Percentiles rank a stretch among this genome's conserved stretches.
Evolutionary conservation across 345 rosid species (phyloP).

Genomic region (Citrus reticulata): DNA sequence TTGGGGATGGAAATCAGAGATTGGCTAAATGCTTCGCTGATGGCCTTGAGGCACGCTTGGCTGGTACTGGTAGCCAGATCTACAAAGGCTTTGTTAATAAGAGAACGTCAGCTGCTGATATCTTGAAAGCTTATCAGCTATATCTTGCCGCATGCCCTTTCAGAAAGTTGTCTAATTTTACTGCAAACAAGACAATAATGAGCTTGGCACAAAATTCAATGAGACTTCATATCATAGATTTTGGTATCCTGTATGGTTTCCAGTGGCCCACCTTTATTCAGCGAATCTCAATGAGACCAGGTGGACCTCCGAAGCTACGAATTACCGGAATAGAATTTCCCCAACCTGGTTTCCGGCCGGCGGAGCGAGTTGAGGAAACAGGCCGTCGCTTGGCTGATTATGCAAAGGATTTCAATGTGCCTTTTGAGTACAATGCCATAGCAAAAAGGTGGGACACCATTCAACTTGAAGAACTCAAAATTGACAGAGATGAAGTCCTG

Average conservation of each 20-base stretch:
- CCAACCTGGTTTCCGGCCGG: constrained; percentile 87
- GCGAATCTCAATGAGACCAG: constrained; percentile 38
- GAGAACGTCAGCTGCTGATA: constrained; percentile 66
- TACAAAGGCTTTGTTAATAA: constrained; percentile 55
- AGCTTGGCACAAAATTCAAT: constrained; percentile 40
- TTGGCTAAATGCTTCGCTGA: constrained; percentile 78
- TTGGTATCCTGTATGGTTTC: constrained; percentile 88
- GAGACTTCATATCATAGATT: constrained; percentile 81
- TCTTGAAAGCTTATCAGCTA: constrained; percentile 77
- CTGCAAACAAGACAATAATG: constrained; percentile 49
- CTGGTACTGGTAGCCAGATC: constrained; percentile 72
- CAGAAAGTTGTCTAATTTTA: constrained; percentile 66
- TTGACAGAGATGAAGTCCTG: constrained; percentile 59
- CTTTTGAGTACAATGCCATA: constrained; percentile 79
- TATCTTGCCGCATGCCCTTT: constrained; percentile 75
- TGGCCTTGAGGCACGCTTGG: constrained; percentile 84
- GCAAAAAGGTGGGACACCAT: constrained; percentile 86
- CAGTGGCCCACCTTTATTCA: constrained; percentile 93
- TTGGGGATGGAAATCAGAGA: constrained; percentile 86
- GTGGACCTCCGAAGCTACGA: constrained; percentile 78
- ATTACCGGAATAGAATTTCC: constrained; percentile 95
- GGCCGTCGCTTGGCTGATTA: constrained; percentile 78
- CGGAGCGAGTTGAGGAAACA: constrained; percentile 85
- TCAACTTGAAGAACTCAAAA: constrained; percentile 66
- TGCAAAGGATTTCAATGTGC: constrained; percentile 74